phyloP scores from a whole-genome alignment of 2,329 filamentous ascomycete genomes.

The Diaporthe capsici region DNA sequence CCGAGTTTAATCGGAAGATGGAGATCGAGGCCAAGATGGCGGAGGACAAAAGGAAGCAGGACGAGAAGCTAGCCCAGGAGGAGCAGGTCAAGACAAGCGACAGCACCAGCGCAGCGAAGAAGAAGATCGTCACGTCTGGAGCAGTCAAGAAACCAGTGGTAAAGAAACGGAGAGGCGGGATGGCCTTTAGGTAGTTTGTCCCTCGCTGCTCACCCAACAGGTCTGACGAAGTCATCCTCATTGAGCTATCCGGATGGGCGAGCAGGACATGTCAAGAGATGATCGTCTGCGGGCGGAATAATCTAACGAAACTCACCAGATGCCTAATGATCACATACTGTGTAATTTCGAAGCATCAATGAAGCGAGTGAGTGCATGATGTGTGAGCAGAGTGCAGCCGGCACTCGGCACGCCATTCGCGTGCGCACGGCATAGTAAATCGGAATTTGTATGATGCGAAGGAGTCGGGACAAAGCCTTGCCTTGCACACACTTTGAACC shows the following conservation, averaged over 20 bases:
- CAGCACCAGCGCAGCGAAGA: constrained; percentile 51
- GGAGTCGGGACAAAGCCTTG: constrained; percentile 1
- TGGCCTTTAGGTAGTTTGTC: constrained; percentile 36
- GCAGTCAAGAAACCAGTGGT: constrained; percentile 73
- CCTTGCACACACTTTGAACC: not conserved
- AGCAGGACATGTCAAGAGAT: not conserved
- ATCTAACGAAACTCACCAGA: not conserved
- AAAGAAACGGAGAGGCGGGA: constrained; percentile 68
- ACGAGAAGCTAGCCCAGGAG: constrained; percentile 68
- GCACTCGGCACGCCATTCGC: not conserved
- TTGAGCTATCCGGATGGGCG: not conserved
- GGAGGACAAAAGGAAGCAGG: constrained; percentile 80
- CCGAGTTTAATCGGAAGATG: constrained; percentile 92
- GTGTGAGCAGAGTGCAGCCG: not conserved
- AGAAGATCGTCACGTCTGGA: constrained; percentile 73
- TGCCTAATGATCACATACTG: not conserved
- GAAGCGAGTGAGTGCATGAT: not conserved
- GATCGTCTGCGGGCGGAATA: not conserved
- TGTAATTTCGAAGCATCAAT: not conserved
- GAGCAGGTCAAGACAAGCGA: constrained; percentile 60
- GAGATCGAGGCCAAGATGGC: constrained; percentile 96
- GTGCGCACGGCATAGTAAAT: not conserved
- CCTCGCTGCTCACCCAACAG: not conserved
- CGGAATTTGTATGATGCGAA: not conserved
- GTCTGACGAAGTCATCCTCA: not conserved